Evolutionary conservation across 2,329 filamentous ascomycete genomes (phyloP).

Genomic region (Xylaria multiplex): DNA sequence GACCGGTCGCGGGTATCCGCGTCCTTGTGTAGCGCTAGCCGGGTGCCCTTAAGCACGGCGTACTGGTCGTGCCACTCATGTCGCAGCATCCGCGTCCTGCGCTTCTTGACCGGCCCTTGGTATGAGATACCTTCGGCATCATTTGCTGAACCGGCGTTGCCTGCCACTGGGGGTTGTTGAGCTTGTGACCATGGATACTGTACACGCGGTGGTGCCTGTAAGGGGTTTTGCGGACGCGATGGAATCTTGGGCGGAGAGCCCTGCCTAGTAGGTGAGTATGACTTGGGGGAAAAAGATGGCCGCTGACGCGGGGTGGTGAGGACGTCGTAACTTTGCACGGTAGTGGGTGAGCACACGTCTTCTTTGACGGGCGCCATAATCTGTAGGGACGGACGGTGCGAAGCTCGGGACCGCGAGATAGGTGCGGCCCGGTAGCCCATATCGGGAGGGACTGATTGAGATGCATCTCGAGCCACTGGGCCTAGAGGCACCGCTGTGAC

Average conservation of each 20-base stretch:
- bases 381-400: constrained; percentile 74
- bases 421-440: constrained; percentile 76
- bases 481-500: constrained; percentile 77
- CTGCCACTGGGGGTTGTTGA: constrained; percentile 45
- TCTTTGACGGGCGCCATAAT: constrained; percentile 77
- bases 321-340: constrained; percentile 40
- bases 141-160: constrained; percentile 47
- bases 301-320: constrained; percentile 50
- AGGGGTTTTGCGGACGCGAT: constrained; percentile 49
- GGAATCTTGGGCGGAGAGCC: constrained; percentile 49
- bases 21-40: constrained; percentile 80
- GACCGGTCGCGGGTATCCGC: constrained; percentile 61
- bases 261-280: constrained; percentile 41
- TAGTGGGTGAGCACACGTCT: constrained; percentile 59
- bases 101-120: constrained; percentile 93
- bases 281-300: constrained; percentile 50
- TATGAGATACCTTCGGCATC: constrained; percentile 69
- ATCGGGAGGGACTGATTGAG: constrained; percentile 92
- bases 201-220: constrained; percentile 63
- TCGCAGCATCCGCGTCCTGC: constrained; percentile 85
- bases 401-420: constrained; percentile 59
- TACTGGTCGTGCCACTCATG: constrained; percentile 95
- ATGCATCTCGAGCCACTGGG: constrained; percentile 79
- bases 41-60: constrained; percentile 82
- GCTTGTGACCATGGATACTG: constrained; percentile 66